These are phyloP conservation scores for Trametes villosa DNA, from an alignment of 768 basidiomycete species.

Conservation along the genomic window DNA sequence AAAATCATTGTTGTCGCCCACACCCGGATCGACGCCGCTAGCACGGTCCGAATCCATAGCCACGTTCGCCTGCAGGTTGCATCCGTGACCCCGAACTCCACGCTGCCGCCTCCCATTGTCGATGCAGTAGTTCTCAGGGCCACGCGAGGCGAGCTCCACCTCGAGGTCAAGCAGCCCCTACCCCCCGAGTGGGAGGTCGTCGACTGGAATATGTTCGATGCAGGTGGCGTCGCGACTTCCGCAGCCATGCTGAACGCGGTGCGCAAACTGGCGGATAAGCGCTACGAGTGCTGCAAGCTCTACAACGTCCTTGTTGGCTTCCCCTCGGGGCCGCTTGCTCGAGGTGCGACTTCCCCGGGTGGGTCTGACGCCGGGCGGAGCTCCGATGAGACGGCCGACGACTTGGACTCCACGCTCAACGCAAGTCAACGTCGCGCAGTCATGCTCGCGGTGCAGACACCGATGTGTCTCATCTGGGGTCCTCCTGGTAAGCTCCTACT, in stretches of 20 bases:
- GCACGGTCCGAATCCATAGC: slow-evolving; percentile 59
- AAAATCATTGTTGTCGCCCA: slow-evolving; percentile 46
- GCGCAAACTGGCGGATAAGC: slow-evolving; percentile 48
- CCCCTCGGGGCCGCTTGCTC: too few species aligned
- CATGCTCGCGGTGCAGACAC: slow-evolving; percentile 42
- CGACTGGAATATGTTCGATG: slow-evolving; percentile 68
- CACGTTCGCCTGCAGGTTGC: slow-evolving; percentile 66
- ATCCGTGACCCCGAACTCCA: slow-evolving; percentile 43
- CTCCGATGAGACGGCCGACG: too few species aligned
- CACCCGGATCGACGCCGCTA: slow-evolving; percentile 57
- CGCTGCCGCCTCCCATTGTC: slow-evolving; percentile 41
- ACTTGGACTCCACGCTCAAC: slow-evolving; percentile 44
- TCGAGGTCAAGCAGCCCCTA: slow-evolving; percentile 57
- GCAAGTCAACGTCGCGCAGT: slow-evolving; percentile 59
- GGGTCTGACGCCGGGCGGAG: too few species aligned
- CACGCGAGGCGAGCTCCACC: slow-evolving; percentile 54
- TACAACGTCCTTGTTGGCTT: slow-evolving; percentile 53
- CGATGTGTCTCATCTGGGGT: slow-evolving; percentile 67
- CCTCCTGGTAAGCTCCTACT: slow-evolving; percentile 60
- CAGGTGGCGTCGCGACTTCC: slow-evolving; percentile 64
- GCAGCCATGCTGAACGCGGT: slow-evolving; percentile 71
- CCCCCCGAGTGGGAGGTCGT: slow-evolving; percentile 63
- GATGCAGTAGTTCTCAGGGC: slow-evolving; percentile 66
- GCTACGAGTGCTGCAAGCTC: slow-evolving; percentile 52
- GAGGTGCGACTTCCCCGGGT: too few species aligned